phyloP scores from a whole-genome alignment of 306 rosid genomes.

The Sicyos edulis region DNA sequence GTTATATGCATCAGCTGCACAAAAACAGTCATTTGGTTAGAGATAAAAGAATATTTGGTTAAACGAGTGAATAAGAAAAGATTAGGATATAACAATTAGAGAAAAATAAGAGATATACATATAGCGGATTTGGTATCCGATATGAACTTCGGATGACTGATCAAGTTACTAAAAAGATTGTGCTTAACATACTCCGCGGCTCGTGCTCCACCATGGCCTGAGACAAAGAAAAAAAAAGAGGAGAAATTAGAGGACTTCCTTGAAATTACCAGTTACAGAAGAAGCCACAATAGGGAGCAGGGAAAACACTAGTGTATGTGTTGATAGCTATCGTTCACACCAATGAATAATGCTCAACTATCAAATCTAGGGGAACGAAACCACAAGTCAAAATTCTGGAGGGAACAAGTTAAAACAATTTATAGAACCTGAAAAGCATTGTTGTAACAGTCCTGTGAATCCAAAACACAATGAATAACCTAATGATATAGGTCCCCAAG shows the following conservation, averaged over 20 bases:
- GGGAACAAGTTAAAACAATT: no score
- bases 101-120: slow-evolving; percentile 34
- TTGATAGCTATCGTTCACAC: no score
- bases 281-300: background rate
- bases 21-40: slow-evolving; percentile 15
- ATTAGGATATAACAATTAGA: background rate
- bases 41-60: slow-evolving; percentile 2
- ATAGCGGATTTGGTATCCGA: slow-evolving; percentile 94
- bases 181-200: slow-evolving; percentile 98
- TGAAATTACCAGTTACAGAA: slow-evolving; percentile 11
- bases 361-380: no score
- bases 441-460: no score
- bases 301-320: background rate
- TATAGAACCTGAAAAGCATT: no score
- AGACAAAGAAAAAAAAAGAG: slow-evolving; percentile 29
- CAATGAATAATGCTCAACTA: no score
- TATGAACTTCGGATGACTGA: slow-evolving; percentile 89
- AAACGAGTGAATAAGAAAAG: background rate
- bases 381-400: no score
- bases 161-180: slow-evolving; percentile 83
- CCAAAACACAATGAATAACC: no score
- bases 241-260: slow-evolving; percentile 13
- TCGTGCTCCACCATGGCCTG: slow-evolving; percentile 33
- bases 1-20: slow-evolving; percentile 84
- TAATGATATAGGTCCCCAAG: no score